Evolutionary conservation across 371 early-diverging fungal species (phyloP).

Genomic region (Mortierella sp.): DNA sequence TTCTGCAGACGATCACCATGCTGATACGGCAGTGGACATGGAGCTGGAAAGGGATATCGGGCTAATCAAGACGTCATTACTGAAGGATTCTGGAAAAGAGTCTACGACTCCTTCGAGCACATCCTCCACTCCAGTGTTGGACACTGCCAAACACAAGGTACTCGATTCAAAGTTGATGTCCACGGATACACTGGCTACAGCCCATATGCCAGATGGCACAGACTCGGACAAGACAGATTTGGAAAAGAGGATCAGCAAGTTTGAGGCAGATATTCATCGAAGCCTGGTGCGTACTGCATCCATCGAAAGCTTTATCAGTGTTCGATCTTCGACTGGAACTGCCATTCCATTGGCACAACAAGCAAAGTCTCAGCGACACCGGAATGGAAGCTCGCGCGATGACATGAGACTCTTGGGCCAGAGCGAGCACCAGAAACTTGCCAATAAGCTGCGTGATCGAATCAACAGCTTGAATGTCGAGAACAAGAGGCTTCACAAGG

Average conservation of each 20-base stretch:
- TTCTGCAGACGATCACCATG: slow-evolving; percentile 32
- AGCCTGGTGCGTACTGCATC: slow-evolving; percentile 37
- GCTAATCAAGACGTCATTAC: slow-evolving; percentile 14
- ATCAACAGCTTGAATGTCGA: slow-evolving; percentile 41
- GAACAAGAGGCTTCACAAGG: slow-evolving; percentile 43
- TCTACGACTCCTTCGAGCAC: neutral
- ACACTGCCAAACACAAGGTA: slow-evolving; percentile 10
- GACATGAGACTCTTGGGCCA: slow-evolving; percentile 21
- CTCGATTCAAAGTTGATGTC: slow-evolving; percentile 41
- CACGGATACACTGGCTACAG: slow-evolving; percentile 38
- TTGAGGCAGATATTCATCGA: slow-evolving; percentile 47
- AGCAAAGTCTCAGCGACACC: slow-evolving; percentile 12
- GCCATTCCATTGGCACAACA: slow-evolving; percentile 21
- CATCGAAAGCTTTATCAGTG: slow-evolving; percentile 44
- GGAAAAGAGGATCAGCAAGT: slow-evolving; percentile 40
- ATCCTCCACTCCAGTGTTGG: slow-evolving; percentile 25
- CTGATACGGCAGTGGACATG: slow-evolving; percentile 37
- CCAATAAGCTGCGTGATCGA: slow-evolving; percentile 46
- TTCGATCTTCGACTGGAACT: slow-evolving; percentile 43
- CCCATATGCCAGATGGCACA: slow-evolving; percentile 12
- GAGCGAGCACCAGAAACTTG: slow-evolving; percentile 36
- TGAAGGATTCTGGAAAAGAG: slow-evolving; percentile 12
- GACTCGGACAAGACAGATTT: slow-evolving; percentile 33
- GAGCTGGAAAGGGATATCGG: slow-evolving; percentile 38
- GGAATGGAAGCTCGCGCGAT: slow-evolving; percentile 29